Evolutionary conservation across 371 early-diverging fungal species (phyloP).

Genomic region (Actinomucor elegans): DNA sequence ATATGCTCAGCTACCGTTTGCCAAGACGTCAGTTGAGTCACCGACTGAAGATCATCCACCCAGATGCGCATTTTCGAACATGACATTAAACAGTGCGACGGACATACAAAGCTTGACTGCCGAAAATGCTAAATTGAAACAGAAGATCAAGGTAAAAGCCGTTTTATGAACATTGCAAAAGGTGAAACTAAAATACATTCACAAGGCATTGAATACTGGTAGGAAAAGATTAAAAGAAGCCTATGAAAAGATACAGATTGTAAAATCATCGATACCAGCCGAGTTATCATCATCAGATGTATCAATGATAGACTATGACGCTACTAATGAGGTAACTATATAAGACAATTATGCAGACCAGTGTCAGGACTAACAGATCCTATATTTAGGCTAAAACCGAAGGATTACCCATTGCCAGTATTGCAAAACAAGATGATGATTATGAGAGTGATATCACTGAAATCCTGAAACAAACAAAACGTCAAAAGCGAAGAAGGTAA

Average conservation of each 20-base stretch:
- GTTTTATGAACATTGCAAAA: background rate
- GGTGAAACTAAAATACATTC: background rate
- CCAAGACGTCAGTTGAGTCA: too few relatives aligned
- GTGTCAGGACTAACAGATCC: background rate
- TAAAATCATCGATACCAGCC: background rate
- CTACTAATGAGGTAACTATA: constrained; percentile 8
- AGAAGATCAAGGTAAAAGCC: constrained; percentile 26
- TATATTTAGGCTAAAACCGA: background rate
- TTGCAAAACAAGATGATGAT: background rate
- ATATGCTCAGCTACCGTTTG: constrained; percentile 23
- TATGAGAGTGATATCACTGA: constrained; percentile 6
- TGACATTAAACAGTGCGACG: constrained; percentile 11
- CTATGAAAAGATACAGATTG: constrained; percentile 22
- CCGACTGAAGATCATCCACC: background rate
- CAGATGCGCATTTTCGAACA: constrained; percentile 6
- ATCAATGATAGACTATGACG: background rate
- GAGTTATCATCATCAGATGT: too few relatives aligned
- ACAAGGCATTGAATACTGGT: constrained; percentile 21
- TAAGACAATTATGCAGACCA: constrained; percentile 2
- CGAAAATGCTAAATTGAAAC: constrained; percentile 31
- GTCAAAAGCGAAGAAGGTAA: constrained; percentile 16
- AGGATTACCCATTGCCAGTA: too few relatives aligned
- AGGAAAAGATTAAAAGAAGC: constrained; percentile 30
- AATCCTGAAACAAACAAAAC: background rate
- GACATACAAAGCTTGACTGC: constrained; percentile 26